Base-by-base conservation (phyloP, 768 basidiomycete genomes). In the Termitomyces sp. region DNA sequence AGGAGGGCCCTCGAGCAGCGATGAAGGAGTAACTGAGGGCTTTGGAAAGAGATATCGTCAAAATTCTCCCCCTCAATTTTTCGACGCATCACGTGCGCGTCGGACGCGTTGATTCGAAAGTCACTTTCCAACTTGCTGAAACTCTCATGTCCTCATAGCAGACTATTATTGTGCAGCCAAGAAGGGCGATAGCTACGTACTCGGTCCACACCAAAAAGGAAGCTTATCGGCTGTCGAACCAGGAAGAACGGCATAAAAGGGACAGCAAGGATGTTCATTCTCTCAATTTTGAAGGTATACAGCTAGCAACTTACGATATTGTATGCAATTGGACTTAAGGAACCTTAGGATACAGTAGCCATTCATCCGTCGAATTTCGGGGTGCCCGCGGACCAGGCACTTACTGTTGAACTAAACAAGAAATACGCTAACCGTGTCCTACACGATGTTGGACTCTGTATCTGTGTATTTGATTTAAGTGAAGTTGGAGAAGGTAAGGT, bases 371-470 rank as follows among this genome's bases (percentile, higher is more conserved):
- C 83, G n/a, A 84, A 92, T 63, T 98, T 97, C 66, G 87, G 84
- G 7, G 75, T 85, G 0, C 86, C 90, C 1, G 80, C 85, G 42
- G 87, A 90, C 48, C 84, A 89, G 48, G 92, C 94, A 0, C 81
- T 98, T 63, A 87, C 81, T 28, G 82, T 87, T 59, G 91, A 94
- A 66, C 77, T 98, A 62, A 95, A 98, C 78, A 91, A 91, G 70
- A 97, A 97, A 72, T 98, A 96, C 63, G 90, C 96, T 5, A 98
- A 98, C 69, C 83, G 88, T 54, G 84, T 95, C 47, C 74, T 98
- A 18, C 91, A 94, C 65, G 89, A 94, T 56, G 87, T 96, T 57
- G 96, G 96, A 1, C 81, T 99, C 24, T 95, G 92, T 62, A 82
- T 98, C 53, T 92, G 87, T 58, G 83, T 94, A 0, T 97, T 94